A percentile compares a stretch with the other conserved stretches of the same genome.
Conservation (phyloP, 129 eudicot genomes). For the Flaveria ramosissima region DNA sequence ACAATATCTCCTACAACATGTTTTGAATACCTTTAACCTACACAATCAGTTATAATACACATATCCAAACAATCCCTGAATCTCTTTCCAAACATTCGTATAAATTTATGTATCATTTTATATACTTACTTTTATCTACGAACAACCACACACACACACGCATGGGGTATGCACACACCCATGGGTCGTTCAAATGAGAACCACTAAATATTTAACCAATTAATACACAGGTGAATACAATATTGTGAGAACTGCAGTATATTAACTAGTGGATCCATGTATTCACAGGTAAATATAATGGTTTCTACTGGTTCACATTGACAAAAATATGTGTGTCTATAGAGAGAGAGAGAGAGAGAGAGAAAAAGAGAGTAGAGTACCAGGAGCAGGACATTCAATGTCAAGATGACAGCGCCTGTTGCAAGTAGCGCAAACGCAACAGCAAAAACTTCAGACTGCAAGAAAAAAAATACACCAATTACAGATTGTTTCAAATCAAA, state of each 20-base stretch:
- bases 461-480: neutral
- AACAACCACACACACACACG: neutral
- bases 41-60: neutral
- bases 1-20: neutral
- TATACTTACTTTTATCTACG: neutral
- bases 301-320: neutral
- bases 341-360: neutral
- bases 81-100: neutral
- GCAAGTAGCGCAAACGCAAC: constrained; percentile 99
- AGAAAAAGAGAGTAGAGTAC: constrained; percentile 37
- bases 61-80: no score
- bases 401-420: constrained; percentile 89
- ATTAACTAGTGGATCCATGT: neutral
- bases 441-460: constrained; percentile 96
- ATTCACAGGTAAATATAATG: neutral
- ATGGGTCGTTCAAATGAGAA: neutral
- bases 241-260: neutral
- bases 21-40: neutral
- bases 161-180: neutral
- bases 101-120: constrained; percentile 4
- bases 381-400: constrained; percentile 87
- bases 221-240: neutral
- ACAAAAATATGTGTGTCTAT: neutral
- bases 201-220: neutral
- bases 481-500: constrained; percentile 13